Percentiles rank a stretch among this genome's conserved stretches.
phyloP scores from a whole-genome alignment of 331 rosid genomes.

The Malus hybrid region DNA sequence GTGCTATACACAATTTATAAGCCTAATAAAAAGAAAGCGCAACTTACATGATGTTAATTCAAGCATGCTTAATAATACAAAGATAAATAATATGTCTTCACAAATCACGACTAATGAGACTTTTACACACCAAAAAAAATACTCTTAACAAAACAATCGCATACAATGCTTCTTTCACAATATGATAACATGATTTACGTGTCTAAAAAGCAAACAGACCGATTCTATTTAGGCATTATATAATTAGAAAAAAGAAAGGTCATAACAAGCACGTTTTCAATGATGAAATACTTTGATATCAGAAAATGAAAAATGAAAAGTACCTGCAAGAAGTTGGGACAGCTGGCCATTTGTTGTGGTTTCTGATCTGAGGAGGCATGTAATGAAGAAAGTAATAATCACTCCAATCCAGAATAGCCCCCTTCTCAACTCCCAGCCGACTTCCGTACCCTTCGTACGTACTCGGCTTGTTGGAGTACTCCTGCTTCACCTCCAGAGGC shows the following conservation, averaged over 20 bases:
- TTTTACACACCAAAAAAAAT: no score
- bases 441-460: conserved; percentile 97
- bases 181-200: no score
- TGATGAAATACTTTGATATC: background rate
- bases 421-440: conserved; percentile 75
- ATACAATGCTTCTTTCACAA: background rate
- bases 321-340: conserved; percentile 78
- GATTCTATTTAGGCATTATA: background rate
- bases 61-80: no score
- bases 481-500: conserved; percentile 63
- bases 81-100: no score
- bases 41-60: background rate
- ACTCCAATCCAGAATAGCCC: conserved; percentile 88
- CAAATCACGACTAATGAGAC: no score
- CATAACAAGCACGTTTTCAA: conserved; percentile 10
- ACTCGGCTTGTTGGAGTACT: conserved; percentile 55
- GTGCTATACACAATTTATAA: no score
- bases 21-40: background rate
- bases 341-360: conserved; percentile 66
- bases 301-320: background rate
- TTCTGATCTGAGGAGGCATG: conserved; percentile 46
- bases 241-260: background rate
- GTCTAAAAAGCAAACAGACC: background rate
- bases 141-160: background rate
- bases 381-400: conserved; percentile 79